Evolutionary conservation across 129 eudicot species (phyloP), one percentile per base, ranked within the genome.

Genomic region (Flaveria trinervia): DNA sequence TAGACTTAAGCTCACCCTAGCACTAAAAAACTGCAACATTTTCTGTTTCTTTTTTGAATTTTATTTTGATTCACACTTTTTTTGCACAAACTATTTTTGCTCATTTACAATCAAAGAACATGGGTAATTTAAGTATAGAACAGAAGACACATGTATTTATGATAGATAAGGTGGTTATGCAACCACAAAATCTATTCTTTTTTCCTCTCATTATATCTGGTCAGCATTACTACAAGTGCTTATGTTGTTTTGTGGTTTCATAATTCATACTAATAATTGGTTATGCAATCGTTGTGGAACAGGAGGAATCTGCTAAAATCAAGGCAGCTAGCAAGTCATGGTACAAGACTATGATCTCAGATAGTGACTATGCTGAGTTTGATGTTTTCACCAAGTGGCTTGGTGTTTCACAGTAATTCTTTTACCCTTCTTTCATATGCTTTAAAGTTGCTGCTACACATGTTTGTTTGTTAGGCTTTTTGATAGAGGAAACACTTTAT

Each of bases 281-380:
- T 36, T 0, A 36, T 59, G 41, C n/a, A 60, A 26, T 61, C 28
- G 43, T 4, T 61, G 67, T 25, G 67, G 28, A 64, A 64, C 89
- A 90, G 94, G 88, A 91, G 90, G 97, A 88, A 75, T 82, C 89
- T n/a, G 4, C 81, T 1, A 78, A 83, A 64, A 86, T 88, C 54
- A 88, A 84, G 85, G 87, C 92, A 5, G 90, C 91, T 4, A 79
- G 96, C 69, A 82, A 88, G 45, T 64, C 83, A 26, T 83, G 92
- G 93, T 88, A 90, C 93, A 77, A 76, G 86, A 88, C 89, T 14
- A 82, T 88, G 92, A 86, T 90, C 64, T 88, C 93, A 2, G 96
- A 90, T 74, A 75, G 89, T 23, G 91, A 90, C 67, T 90, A 86
- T 70, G 86, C 92, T 0, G 96, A 91, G 78, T 88, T 88, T 57